Evolutionary conservation across 2,329 filamentous ascomycete species (phyloP), one percentile per base, ranked within the genome.

Genomic region (Corinectria fuckeliana): DNA sequence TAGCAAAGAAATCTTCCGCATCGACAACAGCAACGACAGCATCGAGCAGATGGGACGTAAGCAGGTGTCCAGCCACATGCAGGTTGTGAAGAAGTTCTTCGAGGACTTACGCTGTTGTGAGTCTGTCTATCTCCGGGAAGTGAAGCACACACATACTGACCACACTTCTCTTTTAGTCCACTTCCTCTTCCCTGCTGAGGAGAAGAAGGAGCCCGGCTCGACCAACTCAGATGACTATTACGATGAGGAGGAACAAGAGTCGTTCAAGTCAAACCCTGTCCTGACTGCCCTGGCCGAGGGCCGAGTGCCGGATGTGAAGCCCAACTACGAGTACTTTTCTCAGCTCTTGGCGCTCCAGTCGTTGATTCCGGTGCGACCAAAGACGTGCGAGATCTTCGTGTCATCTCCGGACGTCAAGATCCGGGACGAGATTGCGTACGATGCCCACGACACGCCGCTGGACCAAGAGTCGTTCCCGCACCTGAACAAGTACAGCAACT

Each of bases 51-150:
- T 83, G 72, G 78, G 81, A 61, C 79, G 86, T 56, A 90, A 90
- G 72, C 87, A 89, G 68, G 86, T 90, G 5, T 90, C 87, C 2
- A 90, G 87, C 70, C 88, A 90, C 69, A 90, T 90, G 69, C 88
- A 91, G 71, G 88, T 91, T 13, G 77, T 90, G 55, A 90, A 90
- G 76, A 85, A 85, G 50, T 88, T 89, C 71, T 85, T 90, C 64
- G 80, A 82, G 55, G 82, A 84, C 54, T 79, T 89, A 62, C 82
- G 85, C 41, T 86, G 84, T 72, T 89, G 87, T 89, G 77, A 82
- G 86, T 79, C 2, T 13, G 2, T 5, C 20, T 21, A 14, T 20
- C 5, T 28, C n/a, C 18, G 16, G 2, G n/a, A 18, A n/a, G 23
- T 25, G 25, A 11, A 49, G 10, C 9, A 13, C 13, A 26, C 16